phyloP scores from a whole-genome alignment of 2,329 filamentous ascomycete species.

The Cryphonectria radicalis region DNA sequence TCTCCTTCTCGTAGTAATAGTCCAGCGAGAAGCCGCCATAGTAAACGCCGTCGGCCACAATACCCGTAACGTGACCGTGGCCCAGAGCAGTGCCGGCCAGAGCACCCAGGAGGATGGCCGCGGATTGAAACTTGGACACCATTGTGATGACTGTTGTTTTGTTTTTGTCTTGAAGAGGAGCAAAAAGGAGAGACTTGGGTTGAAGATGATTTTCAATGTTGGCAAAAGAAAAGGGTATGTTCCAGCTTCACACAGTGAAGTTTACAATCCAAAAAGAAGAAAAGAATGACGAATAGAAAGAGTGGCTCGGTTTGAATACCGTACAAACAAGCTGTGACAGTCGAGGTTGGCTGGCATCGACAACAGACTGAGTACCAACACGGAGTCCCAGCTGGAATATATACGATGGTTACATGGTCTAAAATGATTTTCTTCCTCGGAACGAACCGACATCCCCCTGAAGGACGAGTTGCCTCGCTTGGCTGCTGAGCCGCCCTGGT shows the following conservation, averaged over 20 bases:
- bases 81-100: slow-evolving; percentile 9
- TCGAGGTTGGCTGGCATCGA: not conserved
- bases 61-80: slow-evolving; percentile 26
- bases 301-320: slow-evolving; percentile 15
- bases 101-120: slow-evolving; percentile 14
- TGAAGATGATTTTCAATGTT: not conserved
- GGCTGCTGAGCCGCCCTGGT: slow-evolving; percentile 3
- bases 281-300: slow-evolving; percentile 14
- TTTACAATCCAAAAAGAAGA: not conserved
- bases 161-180: not conserved
- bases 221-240: slow-evolving; percentile 4
- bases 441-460: not conserved
- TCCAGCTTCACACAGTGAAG: slow-evolving; percentile 24
- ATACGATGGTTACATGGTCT: not conserved
- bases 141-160: slow-evolving; percentile 7
- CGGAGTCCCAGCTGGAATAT: slow-evolving; percentile 5
- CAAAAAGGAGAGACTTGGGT: not conserved
- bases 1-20: slow-evolving; percentile 37
- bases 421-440: not conserved
- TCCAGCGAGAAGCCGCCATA: slow-evolving; percentile 25
- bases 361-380: not conserved
- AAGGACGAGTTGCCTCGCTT: not conserved
- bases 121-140: slow-evolving; percentile 15
- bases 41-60: slow-evolving; percentile 23
- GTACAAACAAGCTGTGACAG: slow-evolving; percentile 6